phyloP scores from a whole-genome alignment of 768 basidiomycete species.

The Trametes cingulata region DNA sequence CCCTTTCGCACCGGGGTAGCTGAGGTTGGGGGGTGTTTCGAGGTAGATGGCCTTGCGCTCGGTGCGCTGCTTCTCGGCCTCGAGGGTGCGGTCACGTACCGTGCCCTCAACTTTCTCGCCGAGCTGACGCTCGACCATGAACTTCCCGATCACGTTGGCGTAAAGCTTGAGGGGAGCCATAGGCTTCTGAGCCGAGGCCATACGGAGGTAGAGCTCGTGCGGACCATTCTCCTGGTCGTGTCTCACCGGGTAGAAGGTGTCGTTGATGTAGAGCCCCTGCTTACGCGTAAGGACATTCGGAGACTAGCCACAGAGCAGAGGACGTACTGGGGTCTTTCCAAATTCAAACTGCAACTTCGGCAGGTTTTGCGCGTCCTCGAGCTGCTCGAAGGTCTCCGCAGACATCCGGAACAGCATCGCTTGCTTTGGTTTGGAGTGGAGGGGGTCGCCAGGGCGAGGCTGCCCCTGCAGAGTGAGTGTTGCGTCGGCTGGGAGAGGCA shows the following conservation, averaged over 20 bases:
- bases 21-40: slow-evolving; percentile 37
- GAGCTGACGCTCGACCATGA: slow-evolving; percentile 65
- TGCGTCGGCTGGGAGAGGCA: slow-evolving; percentile 65
- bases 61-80: slow-evolving; percentile 47
- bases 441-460: slow-evolving; percentile 53
- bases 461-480: slow-evolving; percentile 61
- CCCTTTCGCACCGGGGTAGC: slow-evolving; percentile 24
- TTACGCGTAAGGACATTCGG: not conserved
- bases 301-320: not conserved
- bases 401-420: slow-evolving; percentile 80
- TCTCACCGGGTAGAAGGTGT: slow-evolving; percentile 61
- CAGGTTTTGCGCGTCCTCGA: slow-evolving; percentile 49
- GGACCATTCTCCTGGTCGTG: slow-evolving; percentile 51
- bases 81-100: slow-evolving; percentile 40
- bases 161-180: slow-evolving; percentile 70
- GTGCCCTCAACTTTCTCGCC: slow-evolving; percentile 43
- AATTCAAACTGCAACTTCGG: slow-evolving; percentile 61
- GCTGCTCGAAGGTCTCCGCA: slow-evolving; percentile 67
- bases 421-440: slow-evolving; percentile 62
- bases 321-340: slow-evolving; percentile 56
- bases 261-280: slow-evolving; percentile 69
- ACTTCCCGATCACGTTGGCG: slow-evolving; percentile 74
- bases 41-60: slow-evolving; percentile 49
- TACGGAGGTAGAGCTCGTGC: slow-evolving; percentile 75
- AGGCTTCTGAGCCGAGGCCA: slow-evolving; percentile 56